These are phyloP conservation scores for Adansonia madagascariensis DNA, from an alignment of 441 rosid species.

Conservation along the genomic window DNA sequence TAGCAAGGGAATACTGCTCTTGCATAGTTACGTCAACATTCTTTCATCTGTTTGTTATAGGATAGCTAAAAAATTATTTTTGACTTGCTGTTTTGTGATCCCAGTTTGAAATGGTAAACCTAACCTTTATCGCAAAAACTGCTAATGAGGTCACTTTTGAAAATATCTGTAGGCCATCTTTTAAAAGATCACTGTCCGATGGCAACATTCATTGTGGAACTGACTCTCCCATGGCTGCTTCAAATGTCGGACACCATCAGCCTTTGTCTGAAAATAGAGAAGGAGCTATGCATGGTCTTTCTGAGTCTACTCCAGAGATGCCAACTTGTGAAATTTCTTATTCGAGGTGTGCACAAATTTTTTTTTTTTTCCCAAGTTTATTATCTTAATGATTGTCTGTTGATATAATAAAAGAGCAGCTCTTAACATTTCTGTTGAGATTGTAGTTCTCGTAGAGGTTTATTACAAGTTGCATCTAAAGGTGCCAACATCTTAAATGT, in stretches of 20 bases:
- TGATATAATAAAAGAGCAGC: not conserved
- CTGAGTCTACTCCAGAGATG: constrained; percentile 73
- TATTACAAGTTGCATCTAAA: constrained; percentile 4
- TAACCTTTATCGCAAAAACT: constrained; percentile 13
- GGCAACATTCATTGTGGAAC: constrained; percentile 69
- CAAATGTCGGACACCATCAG: constrained; percentile 42
- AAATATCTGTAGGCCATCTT: constrained; percentile 49
- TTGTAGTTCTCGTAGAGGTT: constrained; percentile 4
- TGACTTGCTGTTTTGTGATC: constrained; percentile 6
- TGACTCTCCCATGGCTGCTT: constrained; percentile 43
- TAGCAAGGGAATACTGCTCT: not conserved
- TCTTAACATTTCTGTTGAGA: not conserved
- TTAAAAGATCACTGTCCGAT: constrained; percentile 90
- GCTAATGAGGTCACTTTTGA: constrained; percentile 21
- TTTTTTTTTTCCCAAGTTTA: not conserved
- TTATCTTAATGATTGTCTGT: not conserved
- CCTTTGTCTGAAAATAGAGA: constrained; percentile 39
- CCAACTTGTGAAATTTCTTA: constrained; percentile 55
- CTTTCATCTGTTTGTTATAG: constrained; percentile 2
- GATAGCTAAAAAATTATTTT: not conserved
- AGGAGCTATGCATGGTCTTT: constrained; percentile 51
- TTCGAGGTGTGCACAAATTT: constrained; percentile 53
- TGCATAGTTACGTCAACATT: not conserved
- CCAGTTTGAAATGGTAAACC: not conserved
- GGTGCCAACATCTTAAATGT: constrained; percentile 3